These are phyloP conservation scores for Jatropha multifida DNA, from an alignment of 441 rosid genomes.

Conservation along the genomic window DNA sequence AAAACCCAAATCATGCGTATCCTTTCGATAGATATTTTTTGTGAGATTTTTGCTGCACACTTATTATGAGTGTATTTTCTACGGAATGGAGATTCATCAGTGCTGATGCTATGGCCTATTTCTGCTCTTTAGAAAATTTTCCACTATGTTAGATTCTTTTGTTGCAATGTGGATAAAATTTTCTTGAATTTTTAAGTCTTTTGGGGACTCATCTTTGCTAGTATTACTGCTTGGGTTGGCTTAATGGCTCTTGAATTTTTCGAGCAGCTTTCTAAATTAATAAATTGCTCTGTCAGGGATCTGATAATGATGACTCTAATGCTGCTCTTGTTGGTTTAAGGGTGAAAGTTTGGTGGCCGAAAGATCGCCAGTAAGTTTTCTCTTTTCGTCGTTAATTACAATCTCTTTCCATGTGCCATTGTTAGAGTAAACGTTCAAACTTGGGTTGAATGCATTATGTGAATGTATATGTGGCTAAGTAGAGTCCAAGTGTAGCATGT, in stretches of 20 bases:
- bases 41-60: neutral
- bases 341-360: slow-evolving; percentile 97
- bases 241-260: neutral
- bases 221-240: neutral
- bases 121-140: neutral
- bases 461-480: neutral
- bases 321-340: slow-evolving; percentile 65
- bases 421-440: neutral
- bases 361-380: slow-evolving; percentile 60
- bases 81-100: neutral
- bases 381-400: slow-evolving; percentile 10
- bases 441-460: neutral
- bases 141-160: neutral
- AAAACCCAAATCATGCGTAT: neutral
- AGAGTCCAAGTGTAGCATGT: neutral
- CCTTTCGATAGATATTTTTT: neutral
- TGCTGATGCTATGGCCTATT: neutral
- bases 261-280: slow-evolving; percentile 20
- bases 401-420: neutral
- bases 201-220: neutral
- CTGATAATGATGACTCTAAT: slow-evolving; percentile 41
- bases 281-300: slow-evolving; percentile 46
- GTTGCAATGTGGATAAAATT: neutral
- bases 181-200: neutral
- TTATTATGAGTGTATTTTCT: slow-evolving; percentile 7